Evolutionary conservation across 352 stramenopile species (phyloP).

Genomic region (Phytopythium cucurbitacearum): DNA sequence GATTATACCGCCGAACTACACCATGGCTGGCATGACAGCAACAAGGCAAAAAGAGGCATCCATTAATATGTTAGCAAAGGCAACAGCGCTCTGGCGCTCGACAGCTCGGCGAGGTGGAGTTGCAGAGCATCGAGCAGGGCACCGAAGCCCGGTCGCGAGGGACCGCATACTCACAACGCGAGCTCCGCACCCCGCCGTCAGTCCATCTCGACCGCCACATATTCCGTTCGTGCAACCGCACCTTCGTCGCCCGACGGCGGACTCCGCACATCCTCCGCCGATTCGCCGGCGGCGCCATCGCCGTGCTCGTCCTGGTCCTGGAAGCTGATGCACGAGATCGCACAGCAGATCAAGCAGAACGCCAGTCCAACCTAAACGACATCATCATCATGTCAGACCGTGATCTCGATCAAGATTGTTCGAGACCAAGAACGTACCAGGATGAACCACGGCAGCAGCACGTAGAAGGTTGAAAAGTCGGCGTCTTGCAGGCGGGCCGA

Average conservation of each 20-base stretch:
- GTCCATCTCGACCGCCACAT: constrained; percentile 58
- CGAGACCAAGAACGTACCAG: constrained; percentile 40
- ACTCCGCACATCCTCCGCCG: constrained; percentile 29
- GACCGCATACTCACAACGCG: no score
- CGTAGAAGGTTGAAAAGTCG: constrained; percentile 76
- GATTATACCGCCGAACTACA: background rate
- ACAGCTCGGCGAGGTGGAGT: no score
- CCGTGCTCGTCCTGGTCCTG: constrained; percentile 26
- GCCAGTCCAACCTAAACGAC: constrained; percentile 47
- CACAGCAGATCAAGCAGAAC: constrained; percentile 79
- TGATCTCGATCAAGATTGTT: background rate
- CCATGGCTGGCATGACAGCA: background rate
- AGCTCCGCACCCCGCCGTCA: constrained; percentile 15
- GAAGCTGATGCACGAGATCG: constrained; percentile 69
- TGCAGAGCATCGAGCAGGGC: no score
- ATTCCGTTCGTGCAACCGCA: constrained; percentile 56
- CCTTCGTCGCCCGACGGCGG: constrained; percentile 55
- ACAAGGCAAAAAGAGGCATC: background rate
- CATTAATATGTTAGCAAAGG: constrained; percentile 4
- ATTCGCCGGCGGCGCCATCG: constrained; percentile 4
- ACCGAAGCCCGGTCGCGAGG: no score
- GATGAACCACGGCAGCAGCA: constrained; percentile 80
- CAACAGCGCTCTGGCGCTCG: background rate
- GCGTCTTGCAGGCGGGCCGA: constrained; percentile 62
- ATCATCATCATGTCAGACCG: constrained; percentile 2